These are phyloP conservation scores for Nidula niveotomentosa DNA, from an alignment of 1,284 basidiomycete genomes.

Conservation along the genomic window DNA sequence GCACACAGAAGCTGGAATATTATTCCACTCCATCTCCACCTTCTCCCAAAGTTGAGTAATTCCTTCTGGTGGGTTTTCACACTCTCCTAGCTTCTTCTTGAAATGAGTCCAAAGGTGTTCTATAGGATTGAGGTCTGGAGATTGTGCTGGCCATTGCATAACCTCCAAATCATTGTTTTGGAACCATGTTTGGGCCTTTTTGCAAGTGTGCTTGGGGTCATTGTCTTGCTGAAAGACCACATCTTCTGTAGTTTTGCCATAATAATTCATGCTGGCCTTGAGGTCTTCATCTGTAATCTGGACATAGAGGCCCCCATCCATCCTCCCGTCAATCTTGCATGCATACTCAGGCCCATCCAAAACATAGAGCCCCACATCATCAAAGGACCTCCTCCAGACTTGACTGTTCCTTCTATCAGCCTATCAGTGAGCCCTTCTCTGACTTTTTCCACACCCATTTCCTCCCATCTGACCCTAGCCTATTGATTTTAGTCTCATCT, in stretches of 20 bases:
- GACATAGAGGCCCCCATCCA: conserved; percentile 27
- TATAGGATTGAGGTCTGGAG: conserved; percentile 34
- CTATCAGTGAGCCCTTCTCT: conserved; percentile 8
- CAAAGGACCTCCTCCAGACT: conserved; percentile 28
- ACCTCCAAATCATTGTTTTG: conserved; percentile 18
- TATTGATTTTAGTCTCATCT: conserved; percentile 2
- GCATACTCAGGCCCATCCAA: conserved; percentile 22
- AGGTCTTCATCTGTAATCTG: conserved; percentile 27
- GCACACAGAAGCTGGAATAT: conserved; percentile 9
- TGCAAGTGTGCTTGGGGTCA: conserved; percentile 26
- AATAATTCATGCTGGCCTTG: conserved; percentile 11
- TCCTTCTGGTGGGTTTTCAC: conserved; percentile 10
- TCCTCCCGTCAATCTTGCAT: conserved; percentile 16
- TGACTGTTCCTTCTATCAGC: conserved; percentile 13
- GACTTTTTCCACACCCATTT: conserved; percentile 13
- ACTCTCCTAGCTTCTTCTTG: conserved; percentile 16
- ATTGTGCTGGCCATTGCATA: conserved; percentile 28
- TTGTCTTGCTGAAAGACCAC: conserved; percentile 31
- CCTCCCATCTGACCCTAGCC: conserved; percentile 19
- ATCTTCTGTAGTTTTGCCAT: conserved; percentile 8
- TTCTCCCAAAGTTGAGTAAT: conserved; percentile 10
- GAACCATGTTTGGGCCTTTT: conserved; percentile 24
- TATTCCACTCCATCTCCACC: conserved; percentile 10
- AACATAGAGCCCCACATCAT: conserved; percentile 34
- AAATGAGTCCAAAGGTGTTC: conserved; percentile 31